phyloP scores from a whole-genome alignment of 1,284 basidiomycete species.

The Vanrija humicola region DNA sequence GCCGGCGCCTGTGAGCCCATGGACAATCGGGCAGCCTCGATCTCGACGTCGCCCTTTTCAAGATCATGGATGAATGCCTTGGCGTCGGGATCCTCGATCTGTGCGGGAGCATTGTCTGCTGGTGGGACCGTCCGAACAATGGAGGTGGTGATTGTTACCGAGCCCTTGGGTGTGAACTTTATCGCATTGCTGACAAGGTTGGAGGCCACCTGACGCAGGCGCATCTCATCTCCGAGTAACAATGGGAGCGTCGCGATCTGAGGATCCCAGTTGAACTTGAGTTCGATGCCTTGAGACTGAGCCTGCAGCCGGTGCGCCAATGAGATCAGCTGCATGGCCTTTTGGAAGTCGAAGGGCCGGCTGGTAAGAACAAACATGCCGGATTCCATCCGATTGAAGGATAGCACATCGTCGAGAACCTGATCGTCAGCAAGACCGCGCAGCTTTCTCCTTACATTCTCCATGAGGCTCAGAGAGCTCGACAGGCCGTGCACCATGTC shows the following conservation, averaged over 20 bases:
- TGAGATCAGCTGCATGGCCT: conserved; percentile 73
- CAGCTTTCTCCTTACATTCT: conserved; percentile 28
- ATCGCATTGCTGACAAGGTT: conserved; percentile 51
- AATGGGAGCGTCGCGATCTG: conserved; percentile 53
- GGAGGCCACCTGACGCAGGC: conserved; percentile 68
- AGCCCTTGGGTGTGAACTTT: conserved; percentile 53
- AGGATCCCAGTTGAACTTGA: conserved; percentile 67
- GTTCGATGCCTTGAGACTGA: conserved; percentile 63
- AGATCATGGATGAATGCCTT: too few species aligned
- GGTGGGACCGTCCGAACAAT: too few species aligned
- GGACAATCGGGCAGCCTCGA: too few species aligned
- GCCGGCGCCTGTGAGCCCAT: too few species aligned
- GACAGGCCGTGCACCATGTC: conserved; percentile 56
- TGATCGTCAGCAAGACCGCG: background rate
- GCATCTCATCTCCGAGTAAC: conserved; percentile 56
- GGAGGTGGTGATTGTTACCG: too few species aligned
- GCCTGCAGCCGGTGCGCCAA: conserved; percentile 71
- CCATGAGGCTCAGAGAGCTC: conserved; percentile 75
- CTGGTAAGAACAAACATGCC: conserved; percentile 40
- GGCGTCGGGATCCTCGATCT: too few species aligned
- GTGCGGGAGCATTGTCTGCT: too few species aligned
- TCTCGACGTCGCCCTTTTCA: too few species aligned
- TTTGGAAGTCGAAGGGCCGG: conserved; percentile 76
- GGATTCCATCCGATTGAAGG: conserved; percentile 51
- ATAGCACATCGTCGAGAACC: conserved; percentile 79